phyloP scores from a whole-genome alignment of 2,329 filamentous ascomycete species.

The Epichloe brachyelytri region DNA sequence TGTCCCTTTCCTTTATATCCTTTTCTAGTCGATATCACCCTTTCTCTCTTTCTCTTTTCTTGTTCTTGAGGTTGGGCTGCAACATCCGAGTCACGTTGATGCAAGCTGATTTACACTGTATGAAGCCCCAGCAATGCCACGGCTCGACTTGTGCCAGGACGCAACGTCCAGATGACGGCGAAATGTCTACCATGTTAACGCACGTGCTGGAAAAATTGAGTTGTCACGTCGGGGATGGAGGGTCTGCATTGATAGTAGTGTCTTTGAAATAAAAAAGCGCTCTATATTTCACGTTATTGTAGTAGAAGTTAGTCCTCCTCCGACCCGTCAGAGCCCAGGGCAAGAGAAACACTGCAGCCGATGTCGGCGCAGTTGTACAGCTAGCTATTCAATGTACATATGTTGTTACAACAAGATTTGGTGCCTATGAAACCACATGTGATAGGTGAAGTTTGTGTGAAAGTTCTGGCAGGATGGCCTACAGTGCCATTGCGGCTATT shows the following conservation, averaged over 20 bases:
- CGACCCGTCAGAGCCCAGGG: background rate
- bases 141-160: background rate
- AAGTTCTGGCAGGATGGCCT: background rate
- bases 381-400: slow-evolving; percentile 22
- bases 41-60: background rate
- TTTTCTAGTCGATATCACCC: background rate
- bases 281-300: slow-evolving; percentile 1
- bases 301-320: background rate
- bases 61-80: background rate
- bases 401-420: slow-evolving; percentile 19
- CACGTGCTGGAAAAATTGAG: background rate
- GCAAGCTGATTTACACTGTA: background rate
- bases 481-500: background rate
- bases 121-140: background rate
- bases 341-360: background rate
- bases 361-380: slow-evolving; percentile 13
- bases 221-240: background rate
- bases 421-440: background rate
- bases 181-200: background rate
- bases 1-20: background rate
- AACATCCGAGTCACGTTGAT: background rate
- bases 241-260: background rate
- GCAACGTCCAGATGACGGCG: background rate
- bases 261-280: background rate
- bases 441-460: background rate